These are phyloP conservation scores for Fraxinus albicans DNA, from an alignment of 305 asterid genomes.

Conservation along the genomic window DNA sequence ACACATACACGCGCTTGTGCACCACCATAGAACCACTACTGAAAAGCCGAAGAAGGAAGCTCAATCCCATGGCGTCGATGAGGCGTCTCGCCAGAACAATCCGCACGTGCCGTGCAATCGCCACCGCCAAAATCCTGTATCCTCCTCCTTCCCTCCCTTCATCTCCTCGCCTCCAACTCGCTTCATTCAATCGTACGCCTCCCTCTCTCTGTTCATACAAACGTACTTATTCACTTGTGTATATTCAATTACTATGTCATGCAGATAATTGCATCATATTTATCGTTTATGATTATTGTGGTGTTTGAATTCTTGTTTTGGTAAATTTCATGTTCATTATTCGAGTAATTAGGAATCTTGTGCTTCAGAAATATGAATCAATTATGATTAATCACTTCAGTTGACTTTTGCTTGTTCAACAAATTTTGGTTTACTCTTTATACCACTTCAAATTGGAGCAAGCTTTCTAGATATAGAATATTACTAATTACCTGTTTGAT, in stretches of 20 bases:
- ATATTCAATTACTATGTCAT: not conserved
- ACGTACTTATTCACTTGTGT: not conserved
- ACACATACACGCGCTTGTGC: not conserved
- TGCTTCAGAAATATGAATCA: not conserved
- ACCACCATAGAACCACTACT: not conserved
- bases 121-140: constrained; percentile 42
- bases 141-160: constrained; percentile 30
- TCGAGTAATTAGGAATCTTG: not conserved
- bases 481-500: not conserved
- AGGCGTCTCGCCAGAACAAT: constrained; percentile 47
- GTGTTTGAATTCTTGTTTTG: constrained; percentile 4
- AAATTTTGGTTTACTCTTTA: not conserved
- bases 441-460: not conserved
- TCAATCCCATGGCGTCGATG: constrained; percentile 43
- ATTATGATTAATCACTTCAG: not conserved
- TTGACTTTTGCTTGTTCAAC: not conserved
- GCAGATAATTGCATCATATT: not conserved
- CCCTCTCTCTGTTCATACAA: not conserved
- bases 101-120: constrained; percentile 35
- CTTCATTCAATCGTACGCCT: constrained; percentile 40
- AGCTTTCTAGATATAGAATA: not conserved
- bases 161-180: constrained; percentile 26
- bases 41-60: constrained; percentile 16
- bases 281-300: not conserved
- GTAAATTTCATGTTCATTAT: not conserved